Conservation (phyloP, 208 protist species). For the Wallacemonas rigidus region DNA sequence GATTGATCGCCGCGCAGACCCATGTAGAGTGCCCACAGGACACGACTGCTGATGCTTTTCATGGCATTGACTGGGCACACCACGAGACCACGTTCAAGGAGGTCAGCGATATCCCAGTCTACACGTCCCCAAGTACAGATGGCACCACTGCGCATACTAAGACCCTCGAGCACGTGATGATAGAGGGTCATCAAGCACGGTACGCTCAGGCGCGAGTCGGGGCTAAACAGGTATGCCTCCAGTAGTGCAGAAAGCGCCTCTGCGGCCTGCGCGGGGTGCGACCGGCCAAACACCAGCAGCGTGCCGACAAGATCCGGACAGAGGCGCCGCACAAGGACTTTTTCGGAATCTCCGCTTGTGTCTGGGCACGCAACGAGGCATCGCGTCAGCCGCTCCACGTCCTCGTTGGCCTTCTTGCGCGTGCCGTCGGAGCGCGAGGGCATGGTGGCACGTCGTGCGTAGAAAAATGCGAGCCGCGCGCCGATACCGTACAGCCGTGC, state of each 20-base stretch:
- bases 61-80: constrained; percentile 26
- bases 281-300: constrained; percentile 50
- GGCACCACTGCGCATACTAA: constrained; percentile 41
- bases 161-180: constrained; percentile 52
- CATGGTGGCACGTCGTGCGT: constrained; percentile 36
- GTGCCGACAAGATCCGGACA: constrained; percentile 60
- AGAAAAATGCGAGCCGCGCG: constrained; percentile 66
- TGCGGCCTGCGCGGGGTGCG: constrained; percentile 47
- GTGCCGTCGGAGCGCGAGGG: constrained; percentile 10
- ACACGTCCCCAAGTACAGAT: constrained; percentile 31
- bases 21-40: constrained; percentile 79
- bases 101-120: constrained; percentile 32
- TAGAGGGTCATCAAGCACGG: constrained; percentile 58
- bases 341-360: constrained; percentile 35
- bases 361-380: constrained; percentile 47
- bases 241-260: constrained; percentile 49
- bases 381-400: constrained; percentile 31
- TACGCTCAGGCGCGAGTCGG: constrained; percentile 24
- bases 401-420: not conserved
- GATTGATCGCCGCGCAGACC: constrained; percentile 46
- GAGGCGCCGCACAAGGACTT: constrained; percentile 42
- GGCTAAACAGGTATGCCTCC: constrained; percentile 57
- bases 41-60: constrained; percentile 41
- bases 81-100: constrained; percentile 11
- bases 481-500: constrained; percentile 55